phyloP scores from a whole-genome alignment of 768 basidiomycete species.

The Podaxis sp. region DNA sequence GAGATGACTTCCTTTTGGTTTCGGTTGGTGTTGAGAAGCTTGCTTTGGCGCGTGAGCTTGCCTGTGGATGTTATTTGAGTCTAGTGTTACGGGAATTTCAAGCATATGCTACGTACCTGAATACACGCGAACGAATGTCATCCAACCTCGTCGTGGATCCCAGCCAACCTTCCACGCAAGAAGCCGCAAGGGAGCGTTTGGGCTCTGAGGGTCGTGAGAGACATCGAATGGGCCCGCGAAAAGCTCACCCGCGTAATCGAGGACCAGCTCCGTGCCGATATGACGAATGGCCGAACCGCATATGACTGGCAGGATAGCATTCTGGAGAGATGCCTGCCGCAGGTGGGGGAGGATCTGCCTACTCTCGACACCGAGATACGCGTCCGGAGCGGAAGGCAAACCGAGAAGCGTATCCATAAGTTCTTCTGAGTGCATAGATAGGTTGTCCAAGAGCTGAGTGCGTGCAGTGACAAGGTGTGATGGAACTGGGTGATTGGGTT shows the following conservation, averaged over 20 bases:
- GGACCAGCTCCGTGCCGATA: conserved; percentile 75
- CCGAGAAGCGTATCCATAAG: conserved; percentile 72
- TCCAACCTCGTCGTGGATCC: conserved; percentile 84
- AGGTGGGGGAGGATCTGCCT: conserved; percentile 58
- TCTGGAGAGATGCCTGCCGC: conserved; percentile 62
- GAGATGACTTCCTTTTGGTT: conserved; percentile 71
- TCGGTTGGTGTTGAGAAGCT: conserved; percentile 62
- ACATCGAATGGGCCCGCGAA: conserved; percentile 78
- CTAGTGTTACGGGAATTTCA: conserved; percentile 2
- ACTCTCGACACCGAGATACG: conserved; percentile 62
- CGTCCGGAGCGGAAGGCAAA: conserved; percentile 52
- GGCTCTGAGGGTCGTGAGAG: conserved; percentile 38
- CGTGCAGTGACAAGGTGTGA: conserved; percentile 67
- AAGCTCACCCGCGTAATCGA: conserved; percentile 81
- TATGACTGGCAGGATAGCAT: conserved; percentile 72
- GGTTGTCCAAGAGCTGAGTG: conserved; percentile 67
- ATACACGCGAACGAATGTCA: conserved; percentile 90
- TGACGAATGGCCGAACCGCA: conserved; percentile 82
- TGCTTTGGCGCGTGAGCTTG: conserved; percentile 60
- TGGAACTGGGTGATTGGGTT: conserved; percentile 63
- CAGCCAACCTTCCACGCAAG: conserved; percentile 89
- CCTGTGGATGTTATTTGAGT: conserved; percentile 38
- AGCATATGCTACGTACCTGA: conserved; percentile 52
- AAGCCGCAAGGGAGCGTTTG: conserved; percentile 52
- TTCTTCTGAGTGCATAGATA: conserved; percentile 78